These are phyloP conservation scores for Erodium moschatum DNA, from an alignment of 441 rosid genomes.

Conservation along the genomic window DNA sequence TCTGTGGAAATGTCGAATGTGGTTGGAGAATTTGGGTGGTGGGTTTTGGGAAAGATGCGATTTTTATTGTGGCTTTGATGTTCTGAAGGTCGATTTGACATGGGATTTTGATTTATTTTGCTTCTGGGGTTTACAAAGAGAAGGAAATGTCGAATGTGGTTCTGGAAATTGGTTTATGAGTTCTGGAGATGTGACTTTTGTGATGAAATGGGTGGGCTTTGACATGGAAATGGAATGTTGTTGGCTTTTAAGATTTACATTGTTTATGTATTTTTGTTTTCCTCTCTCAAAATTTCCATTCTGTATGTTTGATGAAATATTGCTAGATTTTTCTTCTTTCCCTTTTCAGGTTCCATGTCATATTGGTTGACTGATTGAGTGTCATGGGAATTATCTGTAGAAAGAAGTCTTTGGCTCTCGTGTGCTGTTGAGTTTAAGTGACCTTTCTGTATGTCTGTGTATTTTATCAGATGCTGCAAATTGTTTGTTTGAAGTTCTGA, in stretches of 20 bases:
- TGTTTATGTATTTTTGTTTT: conserved; percentile 16
- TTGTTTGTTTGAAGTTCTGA: background rate
- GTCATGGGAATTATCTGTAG: background rate
- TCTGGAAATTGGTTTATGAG: too few species aligned
- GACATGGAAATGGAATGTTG: conserved; percentile 14
- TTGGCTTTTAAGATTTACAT: conserved; percentile 12
- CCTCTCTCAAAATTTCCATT: conserved; percentile 17
- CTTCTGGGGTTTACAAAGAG: too few species aligned
- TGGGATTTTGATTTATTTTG: too few species aligned
- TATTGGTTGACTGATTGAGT: conserved; percentile 7
- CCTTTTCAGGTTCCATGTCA: background rate
- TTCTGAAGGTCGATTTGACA: too few species aligned
- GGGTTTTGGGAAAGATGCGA: background rate
- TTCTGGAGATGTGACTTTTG: background rate
- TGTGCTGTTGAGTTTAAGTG: conserved; percentile 9
- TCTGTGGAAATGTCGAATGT: background rate
- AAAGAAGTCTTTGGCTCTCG: background rate
- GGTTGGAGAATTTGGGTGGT: background rate
- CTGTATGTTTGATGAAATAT: conserved; percentile 13
- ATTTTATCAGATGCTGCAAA: background rate
- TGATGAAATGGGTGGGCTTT: conserved; percentile 14
- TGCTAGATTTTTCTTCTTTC: background rate
- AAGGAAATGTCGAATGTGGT: too few species aligned
- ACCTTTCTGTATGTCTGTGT: background rate
- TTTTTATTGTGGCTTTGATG: too few species aligned